Conservation (phyloP, 164 flowering plant genomes). For the Stephania yunnanensis region DNA sequence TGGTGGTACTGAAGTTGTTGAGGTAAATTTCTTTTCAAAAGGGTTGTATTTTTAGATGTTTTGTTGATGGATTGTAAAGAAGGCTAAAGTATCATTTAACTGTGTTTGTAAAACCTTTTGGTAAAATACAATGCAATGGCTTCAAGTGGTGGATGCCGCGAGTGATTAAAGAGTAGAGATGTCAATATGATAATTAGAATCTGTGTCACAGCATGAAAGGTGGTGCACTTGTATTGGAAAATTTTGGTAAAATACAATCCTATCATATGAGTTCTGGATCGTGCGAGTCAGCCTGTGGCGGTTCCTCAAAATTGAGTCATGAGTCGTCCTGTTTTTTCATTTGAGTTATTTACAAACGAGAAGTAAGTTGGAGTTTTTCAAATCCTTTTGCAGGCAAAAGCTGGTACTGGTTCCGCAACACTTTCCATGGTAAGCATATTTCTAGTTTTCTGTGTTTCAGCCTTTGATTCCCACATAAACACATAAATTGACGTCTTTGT, state of each 20-base stretch:
- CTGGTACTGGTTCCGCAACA: constrained; percentile 96
- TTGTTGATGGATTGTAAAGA: not conserved
- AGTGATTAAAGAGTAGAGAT: not conserved
- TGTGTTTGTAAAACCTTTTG: not conserved
- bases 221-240: not conserved
- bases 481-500: not conserved
- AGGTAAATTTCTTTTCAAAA: constrained; percentile 27
- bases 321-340: not conserved
- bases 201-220: not conserved
- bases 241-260: not conserved
- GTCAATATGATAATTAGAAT: not conserved
- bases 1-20: constrained; percentile 69
- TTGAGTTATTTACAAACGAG: not conserved
- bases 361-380: constrained; percentile 6
- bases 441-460: not conserved
- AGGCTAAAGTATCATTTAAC: no score
- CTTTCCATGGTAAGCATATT: constrained; percentile 70
- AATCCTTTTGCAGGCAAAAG: constrained; percentile 77
- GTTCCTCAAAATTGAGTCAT: no score
- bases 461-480: not conserved
- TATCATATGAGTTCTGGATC: no score
- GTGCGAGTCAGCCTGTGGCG: no score
- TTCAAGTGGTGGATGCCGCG: not conserved
- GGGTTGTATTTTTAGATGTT: not conserved
- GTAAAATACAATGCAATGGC: not conserved